phyloP scores from a whole-genome alignment of 768 basidiomycete genomes.

The Tulasnella sp. region DNA sequence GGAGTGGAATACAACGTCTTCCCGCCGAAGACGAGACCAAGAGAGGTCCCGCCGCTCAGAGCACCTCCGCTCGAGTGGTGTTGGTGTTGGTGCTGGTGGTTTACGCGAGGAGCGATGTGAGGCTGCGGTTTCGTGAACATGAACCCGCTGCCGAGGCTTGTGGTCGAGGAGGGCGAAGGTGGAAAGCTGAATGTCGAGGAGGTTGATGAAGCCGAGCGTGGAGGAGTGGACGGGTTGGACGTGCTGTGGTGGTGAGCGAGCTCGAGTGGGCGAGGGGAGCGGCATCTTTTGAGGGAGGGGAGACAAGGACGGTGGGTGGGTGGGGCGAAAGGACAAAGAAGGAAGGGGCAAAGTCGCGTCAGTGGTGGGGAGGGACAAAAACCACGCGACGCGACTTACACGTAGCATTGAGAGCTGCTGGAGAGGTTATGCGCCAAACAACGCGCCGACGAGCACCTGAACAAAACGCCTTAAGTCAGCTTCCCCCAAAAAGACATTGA shows the following conservation, averaged over 20 bases:
- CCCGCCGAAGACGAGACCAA: not conserved
- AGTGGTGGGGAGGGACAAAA: too few species aligned
- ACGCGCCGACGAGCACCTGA: conserved; percentile 10
- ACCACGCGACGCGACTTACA: not conserved
- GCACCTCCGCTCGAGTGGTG: not conserved
- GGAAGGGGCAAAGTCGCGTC: not conserved
- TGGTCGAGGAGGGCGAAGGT: conserved; percentile 19
- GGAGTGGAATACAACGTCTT: not conserved
- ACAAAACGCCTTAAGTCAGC: conserved; percentile 21
- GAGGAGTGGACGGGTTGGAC: conserved; percentile 12
- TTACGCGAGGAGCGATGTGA: too few species aligned
- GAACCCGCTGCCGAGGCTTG: not conserved
- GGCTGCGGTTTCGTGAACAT: not conserved
- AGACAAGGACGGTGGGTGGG: conserved; percentile 10
- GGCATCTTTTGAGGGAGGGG: not conserved
- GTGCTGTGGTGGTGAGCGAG: conserved; percentile 16
- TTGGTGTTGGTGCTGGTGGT: not conserved
- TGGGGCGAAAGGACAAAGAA: not conserved
- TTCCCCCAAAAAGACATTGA: too few species aligned
- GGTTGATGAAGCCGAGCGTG: conserved; percentile 16
- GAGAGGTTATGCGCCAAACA: not conserved
- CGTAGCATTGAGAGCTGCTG: not conserved
- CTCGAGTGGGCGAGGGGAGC: conserved; percentile 1
- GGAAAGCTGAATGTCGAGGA: conserved; percentile 22
- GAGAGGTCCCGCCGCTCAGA: not conserved